Evolutionary conservation across 768 basidiomycete species (phyloP).

Genomic region (Lactarius vividus): DNA sequence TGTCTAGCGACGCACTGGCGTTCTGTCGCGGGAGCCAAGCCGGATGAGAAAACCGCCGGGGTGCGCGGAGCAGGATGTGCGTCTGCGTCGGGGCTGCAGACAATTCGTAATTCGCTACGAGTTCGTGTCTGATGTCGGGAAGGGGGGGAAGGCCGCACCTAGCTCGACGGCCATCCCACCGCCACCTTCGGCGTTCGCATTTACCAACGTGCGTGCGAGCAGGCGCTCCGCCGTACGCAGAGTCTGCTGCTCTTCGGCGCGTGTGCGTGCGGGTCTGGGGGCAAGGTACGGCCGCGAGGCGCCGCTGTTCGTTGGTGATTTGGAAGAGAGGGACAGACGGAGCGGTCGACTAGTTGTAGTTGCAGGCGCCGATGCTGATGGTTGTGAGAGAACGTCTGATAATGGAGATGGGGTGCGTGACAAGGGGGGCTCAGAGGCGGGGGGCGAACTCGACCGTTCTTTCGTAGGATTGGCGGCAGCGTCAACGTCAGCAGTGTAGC

Average conservation of each 20-base stretch:
- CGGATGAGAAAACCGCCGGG: constrained; percentile 46
- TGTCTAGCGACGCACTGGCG: constrained; percentile 39
- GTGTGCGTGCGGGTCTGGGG: constrained; percentile 21
- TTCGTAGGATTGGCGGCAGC: constrained; percentile 6
- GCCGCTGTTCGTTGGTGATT: constrained; percentile 17
- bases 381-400: constrained; percentile 12
- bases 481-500: constrained; percentile 12
- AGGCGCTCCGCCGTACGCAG: constrained; percentile 40
- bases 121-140: neutral
- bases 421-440: constrained; percentile 31
- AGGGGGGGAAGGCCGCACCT: constrained; percentile 31
- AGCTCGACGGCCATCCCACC: constrained; percentile 44
- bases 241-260: constrained; percentile 37
- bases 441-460: constrained; percentile 17
- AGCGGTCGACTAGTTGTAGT: constrained; percentile 21
- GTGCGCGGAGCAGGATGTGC: constrained; percentile 47
- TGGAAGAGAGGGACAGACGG: constrained; percentile 19
- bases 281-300: constrained; percentile 11
- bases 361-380: constrained; percentile 14
- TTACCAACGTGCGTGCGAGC: constrained; percentile 45
- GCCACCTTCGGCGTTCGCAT: constrained; percentile 43
- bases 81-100: constrained; percentile 46
- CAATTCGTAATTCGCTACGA: neutral
- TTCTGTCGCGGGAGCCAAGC: constrained; percentile 49
- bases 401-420: constrained; percentile 34